Base-by-base conservation (phyloP, 2,329 filamentous ascomycete species). In the Spiromastix sp. region DNA sequence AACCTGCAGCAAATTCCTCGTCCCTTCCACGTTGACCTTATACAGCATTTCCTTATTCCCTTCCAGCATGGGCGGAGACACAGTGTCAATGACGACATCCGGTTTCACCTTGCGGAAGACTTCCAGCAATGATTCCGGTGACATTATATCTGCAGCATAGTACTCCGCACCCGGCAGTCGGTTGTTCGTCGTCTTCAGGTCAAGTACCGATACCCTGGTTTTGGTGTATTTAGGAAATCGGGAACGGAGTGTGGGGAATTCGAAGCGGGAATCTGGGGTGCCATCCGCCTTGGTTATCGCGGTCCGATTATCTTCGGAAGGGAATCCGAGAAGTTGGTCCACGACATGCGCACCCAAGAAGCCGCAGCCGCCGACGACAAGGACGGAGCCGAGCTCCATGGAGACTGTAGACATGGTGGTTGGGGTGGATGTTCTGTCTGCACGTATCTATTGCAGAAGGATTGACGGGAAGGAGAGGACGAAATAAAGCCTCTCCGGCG, bases 1-100 rank as follows among this genome's bases (percentile, higher is more conserved):
- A 36, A 96, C 66, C 35, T 67, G 54, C 10, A 67, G 42, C 32
- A 95, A 72, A 45, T 81, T 78, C 45, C 69, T 70, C 10, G 91
- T 95, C 34, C 89, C 89, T 34, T 85, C 79, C 34, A 94, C 79
- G 57, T 96, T 98, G 54, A 96, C 82, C 56, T 78, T 79, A 49
- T 75, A 74, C 56, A 91, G 81, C 22, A 84, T 61, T 12, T 72
- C 70, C 44, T 79, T 68, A 36, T 61, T 59, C 11, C 56, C 59
- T 6, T 49, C 69, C 60, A 51, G 71, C 60, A 51, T 64, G 61
- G 56, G 67, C 51, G 84, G 83, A 21, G 79, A 84, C 13, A 89
- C 91, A 2, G 87, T 93, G 61, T 98, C 89, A 51, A 96, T 80
- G 34, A 98, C 85, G 10, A 93, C 74, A 53, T 86, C 78, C 13